Evolutionary conservation across 306 rosid genomes (phyloP), one percentile per base, ranked within the genome.

Genomic region (Gillenia trifoliata): DNA sequence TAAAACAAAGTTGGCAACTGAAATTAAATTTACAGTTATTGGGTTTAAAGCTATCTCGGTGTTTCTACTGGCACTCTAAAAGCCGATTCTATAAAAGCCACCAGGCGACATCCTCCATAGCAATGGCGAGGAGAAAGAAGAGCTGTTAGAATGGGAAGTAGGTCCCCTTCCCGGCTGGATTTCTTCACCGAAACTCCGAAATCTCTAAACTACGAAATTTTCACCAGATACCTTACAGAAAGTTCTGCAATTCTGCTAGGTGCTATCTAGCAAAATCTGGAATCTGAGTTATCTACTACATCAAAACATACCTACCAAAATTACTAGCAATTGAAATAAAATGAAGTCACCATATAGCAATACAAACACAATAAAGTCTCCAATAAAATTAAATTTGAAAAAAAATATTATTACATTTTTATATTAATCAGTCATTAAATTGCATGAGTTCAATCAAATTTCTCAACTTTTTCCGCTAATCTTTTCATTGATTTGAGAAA

Each of bases 401-500:
- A 43, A 43, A 13, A 8, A 30, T 15, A 29, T 30, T 3, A n/a
- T 62, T 62, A 8, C 23, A 62, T 8, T 5, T 45, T 7, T 30
- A 8, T 62, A 16, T 22, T 16, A 4, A 25, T 29, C 66, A 2
- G 6, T 57, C 30, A 57, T 23, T 57, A 1, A 23, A 57, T 22
- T 57, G 16, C 25, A 25, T 0, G 60, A n/a, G 8, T 12, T 59
- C 64, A 26, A 59, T 59, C 22, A 64, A 31, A 31, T 64, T 31
- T 28, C n/a, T 29, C 11, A 28, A 29, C 34, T 57, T 57, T 40
- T 65, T 54, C 66, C 28, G 60, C 11, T 34, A n/a, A 45, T 26
- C 26, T 45, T 72, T 65, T 68, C 64, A 73, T 26, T 59, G 82
- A 70, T 47, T 40, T 22, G 67, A 79, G 75, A 54, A 75, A 33